These are phyloP conservation scores for Thymus mandschuricus DNA, from an alignment of 257 asterid genomes.

Conservation along the genomic window DNA sequence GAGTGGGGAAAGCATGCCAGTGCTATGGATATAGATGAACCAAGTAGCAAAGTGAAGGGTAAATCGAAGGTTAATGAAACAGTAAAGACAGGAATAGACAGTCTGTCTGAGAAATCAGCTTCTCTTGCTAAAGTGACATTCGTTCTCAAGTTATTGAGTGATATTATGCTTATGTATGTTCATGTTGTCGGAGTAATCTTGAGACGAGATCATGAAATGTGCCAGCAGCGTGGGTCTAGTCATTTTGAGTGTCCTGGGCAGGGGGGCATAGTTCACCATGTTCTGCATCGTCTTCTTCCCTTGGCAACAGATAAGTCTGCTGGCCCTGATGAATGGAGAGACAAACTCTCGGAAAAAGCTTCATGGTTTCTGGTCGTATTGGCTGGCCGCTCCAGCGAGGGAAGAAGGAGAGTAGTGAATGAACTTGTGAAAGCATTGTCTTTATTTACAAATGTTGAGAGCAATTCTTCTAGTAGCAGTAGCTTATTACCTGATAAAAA, in stretches of 20 bases:
- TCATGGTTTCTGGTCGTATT: conserved; percentile 93
- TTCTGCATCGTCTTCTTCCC: conserved; percentile 84
- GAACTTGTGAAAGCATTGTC: conserved; percentile 90
- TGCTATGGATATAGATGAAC: conserved; percentile 93
- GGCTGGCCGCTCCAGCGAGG: conserved; percentile 95
- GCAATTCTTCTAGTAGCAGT: conserved; percentile 53
- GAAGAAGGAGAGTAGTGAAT: conserved; percentile 89
- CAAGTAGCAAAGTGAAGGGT: conserved; percentile 78
- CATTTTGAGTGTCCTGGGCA: conserved; percentile 59
- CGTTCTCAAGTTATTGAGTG: conserved; percentile 90
- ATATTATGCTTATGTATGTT: conserved; percentile 87
- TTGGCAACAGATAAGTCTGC: conserved; percentile 76
- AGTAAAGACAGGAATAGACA: conserved; percentile 54
- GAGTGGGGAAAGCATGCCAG: conserved; percentile 45
- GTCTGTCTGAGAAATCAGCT: conserved; percentile 71
- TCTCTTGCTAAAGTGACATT: conserved; percentile 84
- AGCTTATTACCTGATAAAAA: conserved; percentile 79
- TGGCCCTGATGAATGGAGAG: conserved; percentile 94
- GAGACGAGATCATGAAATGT: conserved; percentile 82
- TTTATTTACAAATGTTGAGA: conserved; percentile 57
- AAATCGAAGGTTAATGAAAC: conserved; percentile 89
- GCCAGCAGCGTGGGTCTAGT: conserved; percentile 69
- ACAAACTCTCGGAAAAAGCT: conserved; percentile 94
- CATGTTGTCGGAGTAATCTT: conserved; percentile 90
- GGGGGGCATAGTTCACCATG: conserved; percentile 90